Base-by-base conservation (phyloP, 805 yeast genomes). In the Kluyveromyces lactis region DNA sequence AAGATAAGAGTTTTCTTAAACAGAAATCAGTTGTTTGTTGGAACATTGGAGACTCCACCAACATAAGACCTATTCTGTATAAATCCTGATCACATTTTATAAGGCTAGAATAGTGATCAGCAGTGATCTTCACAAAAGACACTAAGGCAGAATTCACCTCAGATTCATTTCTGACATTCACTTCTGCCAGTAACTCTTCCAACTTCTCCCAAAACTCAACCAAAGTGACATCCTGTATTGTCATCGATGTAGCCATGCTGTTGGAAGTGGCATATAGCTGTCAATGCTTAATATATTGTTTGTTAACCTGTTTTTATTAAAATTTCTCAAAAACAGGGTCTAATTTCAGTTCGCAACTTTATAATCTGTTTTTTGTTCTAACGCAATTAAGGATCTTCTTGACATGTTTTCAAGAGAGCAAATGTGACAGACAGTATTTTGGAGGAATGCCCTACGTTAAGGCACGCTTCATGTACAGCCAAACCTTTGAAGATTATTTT, bases 1-100 rank as follows among this genome's bases (percentile, higher is more conserved):
- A 49, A 0, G 77, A 69, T 11, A 73, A 51, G 56, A 71, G 55
- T 49, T 75, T 75, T 29, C 78, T 58, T 3, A 74, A 45, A 41
- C 78, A 73, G 50, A 74, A 75, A 23, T 59, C 60, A 39, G 55
- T 47, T 40, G 72, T 63, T 1, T 47, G 38, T 27, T 60, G 60
- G 46, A 70, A 74, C 11, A 61, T 23, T 5, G 44, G 40, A 0
- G 69, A 63, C 26, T 61, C 62, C 2, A 60, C 52, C 18, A 67
- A 39, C 12, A 52, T 46, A 11, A 63, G 43, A 2, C 62, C 67
- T 43, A 66, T 53, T 17, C 64, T 53, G 39, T 64, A 66, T 17
- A 66, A 38, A 35, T 63, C 69, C 18, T 46, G 47, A 35, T 59
- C 64, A 9, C 53, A 45, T 26, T 50, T 47, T 18, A 59, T 49